These are phyloP conservation scores for Leptomonas seymouri DNA, from an alignment of 208 protist genomes.

Conservation along the genomic window DNA sequence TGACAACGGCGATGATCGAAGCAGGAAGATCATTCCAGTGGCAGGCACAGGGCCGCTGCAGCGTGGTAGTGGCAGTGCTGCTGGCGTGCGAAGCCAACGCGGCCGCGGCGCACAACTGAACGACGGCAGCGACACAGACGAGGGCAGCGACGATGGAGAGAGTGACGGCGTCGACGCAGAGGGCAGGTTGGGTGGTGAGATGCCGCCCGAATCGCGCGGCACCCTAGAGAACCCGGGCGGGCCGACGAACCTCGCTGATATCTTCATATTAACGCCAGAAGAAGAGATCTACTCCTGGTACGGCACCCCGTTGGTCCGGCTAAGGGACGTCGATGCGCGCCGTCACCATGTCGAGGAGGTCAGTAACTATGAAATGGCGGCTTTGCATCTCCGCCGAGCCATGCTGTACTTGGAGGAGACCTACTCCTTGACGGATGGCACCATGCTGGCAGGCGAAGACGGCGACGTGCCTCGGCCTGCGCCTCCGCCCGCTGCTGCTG, in stretches of 20 bases:
- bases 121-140: background rate
- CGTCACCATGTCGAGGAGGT: conserved; percentile 42
- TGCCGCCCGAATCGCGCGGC: conserved; percentile 21
- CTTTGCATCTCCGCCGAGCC: conserved; percentile 74
- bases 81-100: no score
- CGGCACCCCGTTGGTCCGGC: conserved; percentile 67
- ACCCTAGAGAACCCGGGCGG: conserved; percentile 39
- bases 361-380: conserved; percentile 64
- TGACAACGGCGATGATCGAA: background rate
- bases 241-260: conserved; percentile 12
- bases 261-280: conserved; percentile 45
- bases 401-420: conserved; percentile 89
- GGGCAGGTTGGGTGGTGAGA: background rate
- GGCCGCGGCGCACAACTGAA: background rate
- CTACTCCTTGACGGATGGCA: conserved; percentile 72
- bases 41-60: no score
- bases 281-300: conserved; percentile 81
- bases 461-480: conserved; percentile 3
- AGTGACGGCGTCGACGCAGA: background rate
- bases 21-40: no score
- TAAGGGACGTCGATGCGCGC: conserved; percentile 39
- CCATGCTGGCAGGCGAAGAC: conserved; percentile 45
- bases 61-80: no score
- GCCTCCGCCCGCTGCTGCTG: background rate
- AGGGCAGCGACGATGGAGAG: conserved; percentile 10